A percentile compares a stretch with the other conserved stretches of the same genome.
Evolutionary conservation across 257 asterid species (phyloP).

Genomic region (Mentha longifolia): DNA sequence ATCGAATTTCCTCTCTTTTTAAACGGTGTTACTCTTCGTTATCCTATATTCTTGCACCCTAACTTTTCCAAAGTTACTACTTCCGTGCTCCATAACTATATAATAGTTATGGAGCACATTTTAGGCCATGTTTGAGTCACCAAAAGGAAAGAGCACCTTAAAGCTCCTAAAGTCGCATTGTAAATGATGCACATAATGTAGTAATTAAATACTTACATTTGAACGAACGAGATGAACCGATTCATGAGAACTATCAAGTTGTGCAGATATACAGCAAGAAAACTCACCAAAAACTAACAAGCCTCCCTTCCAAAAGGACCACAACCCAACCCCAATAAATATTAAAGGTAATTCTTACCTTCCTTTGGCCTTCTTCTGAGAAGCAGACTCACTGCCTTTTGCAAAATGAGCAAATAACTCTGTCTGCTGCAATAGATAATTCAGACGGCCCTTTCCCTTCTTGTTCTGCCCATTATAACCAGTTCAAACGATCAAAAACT

Average conservation of each 20-base stretch:
- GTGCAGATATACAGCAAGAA: not conserved
- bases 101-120: not conserved
- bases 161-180: slow-evolving; percentile 3
- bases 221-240: not conserved
- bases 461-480: slow-evolving; percentile 66
- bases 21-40: not conserved
- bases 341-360: slow-evolving; percentile 43
- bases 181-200: not conserved
- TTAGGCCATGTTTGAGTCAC: not conserved
- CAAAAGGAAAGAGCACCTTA: not conserved
- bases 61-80: not conserved
- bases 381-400: slow-evolving; percentile 69
- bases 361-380: slow-evolving; percentile 85
- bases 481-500: slow-evolving; percentile 19
- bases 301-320: not conserved
- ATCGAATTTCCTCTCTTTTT: too few relatives aligned
- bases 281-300: slow-evolving; percentile 32
- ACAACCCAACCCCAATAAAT: not conserved
- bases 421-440: slow-evolving; percentile 93
- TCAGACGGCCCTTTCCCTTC: slow-evolving; percentile 91
- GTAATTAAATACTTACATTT: slow-evolving; percentile 2
- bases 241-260: slow-evolving; percentile 10
- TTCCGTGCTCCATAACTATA: not conserved
- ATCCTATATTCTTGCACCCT: slow-evolving; percentile 2
- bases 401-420: slow-evolving; percentile 99